These are phyloP conservation scores for Xylariomycetidae sp. DNA, from an alignment of 2,329 filamentous ascomycete species.

Conservation along the genomic window DNA sequence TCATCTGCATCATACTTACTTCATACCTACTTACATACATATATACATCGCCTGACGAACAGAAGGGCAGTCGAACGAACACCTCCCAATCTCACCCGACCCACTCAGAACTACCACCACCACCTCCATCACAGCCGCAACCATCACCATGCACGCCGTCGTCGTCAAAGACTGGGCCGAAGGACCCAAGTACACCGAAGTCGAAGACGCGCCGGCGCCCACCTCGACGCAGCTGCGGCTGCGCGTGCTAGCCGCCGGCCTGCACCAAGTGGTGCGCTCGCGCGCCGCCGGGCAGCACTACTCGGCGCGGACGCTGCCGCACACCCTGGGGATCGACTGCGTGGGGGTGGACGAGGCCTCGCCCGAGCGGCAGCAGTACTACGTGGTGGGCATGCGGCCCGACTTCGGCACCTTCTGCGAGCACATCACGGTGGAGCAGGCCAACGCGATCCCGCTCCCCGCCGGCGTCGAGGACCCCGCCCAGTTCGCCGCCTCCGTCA, in stretches of 20 bases:
- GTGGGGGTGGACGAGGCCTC: constrained; percentile 39
- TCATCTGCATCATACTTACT: no score
- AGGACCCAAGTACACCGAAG: constrained; percentile 24
- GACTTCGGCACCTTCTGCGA: constrained; percentile 39
- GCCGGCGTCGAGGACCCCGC: constrained; percentile 39
- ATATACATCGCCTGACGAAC: no score
- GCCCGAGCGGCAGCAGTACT: constrained; percentile 46
- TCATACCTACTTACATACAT: no score
- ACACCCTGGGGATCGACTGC: constrained; percentile 47
- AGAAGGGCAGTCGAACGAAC: no score
- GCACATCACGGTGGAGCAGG: constrained; percentile 38
- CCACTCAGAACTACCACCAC: no score
- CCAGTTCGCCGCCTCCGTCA: constrained; percentile 46
- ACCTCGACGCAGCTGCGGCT: constrained; percentile 37
- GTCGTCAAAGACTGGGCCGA: constrained; percentile 23
- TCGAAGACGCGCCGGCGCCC: constrained; percentile 30
- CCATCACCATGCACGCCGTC: constrained; percentile 20
- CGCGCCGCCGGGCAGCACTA: constrained; percentile 51
- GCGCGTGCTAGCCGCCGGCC: constrained; percentile 44
- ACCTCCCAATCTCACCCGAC: no score
- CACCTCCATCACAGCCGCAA: no score
- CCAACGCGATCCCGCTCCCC: constrained; percentile 34
- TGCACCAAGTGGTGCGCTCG: constrained; percentile 47
- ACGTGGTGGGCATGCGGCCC: constrained; percentile 36
- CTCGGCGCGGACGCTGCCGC: constrained; percentile 40